Percentiles rank a stretch among this genome's conserved stretches.
phyloP scores from a whole-genome alignment of 768 basidiomycete species.

The Termitomyces sp. region DNA sequence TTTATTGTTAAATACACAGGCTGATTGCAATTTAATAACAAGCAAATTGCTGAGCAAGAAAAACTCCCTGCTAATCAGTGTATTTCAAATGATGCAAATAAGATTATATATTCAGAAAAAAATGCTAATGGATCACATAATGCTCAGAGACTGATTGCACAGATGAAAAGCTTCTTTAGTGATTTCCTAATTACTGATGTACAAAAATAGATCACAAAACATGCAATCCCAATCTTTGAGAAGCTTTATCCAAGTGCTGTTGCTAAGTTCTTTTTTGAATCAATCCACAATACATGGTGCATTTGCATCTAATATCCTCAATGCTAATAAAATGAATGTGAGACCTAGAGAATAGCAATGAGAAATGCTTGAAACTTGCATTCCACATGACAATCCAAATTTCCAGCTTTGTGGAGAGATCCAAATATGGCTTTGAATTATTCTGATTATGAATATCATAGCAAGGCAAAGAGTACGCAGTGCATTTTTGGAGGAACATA shows the following conservation, averaged over 20 bases:
- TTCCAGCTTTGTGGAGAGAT: background rate
- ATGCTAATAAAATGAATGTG: constrained; percentile 11
- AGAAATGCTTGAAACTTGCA: background rate
- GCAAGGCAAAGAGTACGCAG: constrained; percentile 4
- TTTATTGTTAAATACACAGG: background rate
- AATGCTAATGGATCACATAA: background rate
- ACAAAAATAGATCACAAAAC: no score
- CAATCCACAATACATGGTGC: background rate
- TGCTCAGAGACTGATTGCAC: background rate
- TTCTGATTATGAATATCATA: constrained; percentile 4
- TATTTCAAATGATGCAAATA: background rate
- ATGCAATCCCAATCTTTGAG: background rate
- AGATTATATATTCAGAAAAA: background rate
- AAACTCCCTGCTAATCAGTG: background rate
- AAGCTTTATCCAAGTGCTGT: background rate
- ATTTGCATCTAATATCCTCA: background rate
- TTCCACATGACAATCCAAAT: background rate
- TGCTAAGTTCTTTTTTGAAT: no score
- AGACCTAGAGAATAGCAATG: background rate
- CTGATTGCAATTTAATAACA: background rate
- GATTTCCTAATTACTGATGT: no score
- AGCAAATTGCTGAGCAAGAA: background rate
- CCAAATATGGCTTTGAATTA: constrained; percentile 5
- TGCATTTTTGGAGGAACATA: constrained; percentile 2
- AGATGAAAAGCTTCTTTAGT: no score